Evolutionary conservation across 345 rosid species (phyloP), one percentile per base, ranked within the genome.

Genomic region (Excoecaria cochinchinensis): DNA sequence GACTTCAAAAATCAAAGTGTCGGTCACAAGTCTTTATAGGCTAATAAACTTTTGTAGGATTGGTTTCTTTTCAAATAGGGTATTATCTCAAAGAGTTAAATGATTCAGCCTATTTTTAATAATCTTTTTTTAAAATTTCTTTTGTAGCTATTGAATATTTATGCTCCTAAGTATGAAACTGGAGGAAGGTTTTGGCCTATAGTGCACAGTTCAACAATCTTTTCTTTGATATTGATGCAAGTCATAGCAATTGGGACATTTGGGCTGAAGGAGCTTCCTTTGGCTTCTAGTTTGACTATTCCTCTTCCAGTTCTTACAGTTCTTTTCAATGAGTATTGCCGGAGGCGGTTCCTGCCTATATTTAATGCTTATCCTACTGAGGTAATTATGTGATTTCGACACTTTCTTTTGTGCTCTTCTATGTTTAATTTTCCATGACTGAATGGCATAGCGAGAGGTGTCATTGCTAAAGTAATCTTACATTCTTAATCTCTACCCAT

Each of bases 261-360:
- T 73, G 95, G 93, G 64, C 85, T 95, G 48, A 95, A 92, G 87
- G 78, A 86, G 68, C 87, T 92, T 79, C 94, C 95, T 40, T 47
- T 87, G 68, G 97, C 97, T 69, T 86, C 95, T 74, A 85, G 82
- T 83, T 87, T 95, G 76, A 85, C 81, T 11, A 70, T 88, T 73
- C 97, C 99, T 71, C 93, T 95, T 68, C 97, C 97, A 11, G 59
- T 90, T 80, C 89, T 95, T 79, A 91, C 97, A 3, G 78, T 91
- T 73, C 81, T 91, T 75, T 95, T 92, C 88, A 89, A 86, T 14
- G 84, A 83, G 65, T 91, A 95, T 80, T 95, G 97, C 85, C 81
- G 86, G 72, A 88, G 87, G 83, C 81, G 95, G 16, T 92, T 92
- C 84, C 85, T 84, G 52, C 97, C 97, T 4, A 76, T 86, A 67